Percentiles rank a stretch among this genome's conserved stretches.
Evolutionary conservation across 495 filamentous ascomycete species (phyloP).

Genomic region (Penicillium parvum): DNA sequence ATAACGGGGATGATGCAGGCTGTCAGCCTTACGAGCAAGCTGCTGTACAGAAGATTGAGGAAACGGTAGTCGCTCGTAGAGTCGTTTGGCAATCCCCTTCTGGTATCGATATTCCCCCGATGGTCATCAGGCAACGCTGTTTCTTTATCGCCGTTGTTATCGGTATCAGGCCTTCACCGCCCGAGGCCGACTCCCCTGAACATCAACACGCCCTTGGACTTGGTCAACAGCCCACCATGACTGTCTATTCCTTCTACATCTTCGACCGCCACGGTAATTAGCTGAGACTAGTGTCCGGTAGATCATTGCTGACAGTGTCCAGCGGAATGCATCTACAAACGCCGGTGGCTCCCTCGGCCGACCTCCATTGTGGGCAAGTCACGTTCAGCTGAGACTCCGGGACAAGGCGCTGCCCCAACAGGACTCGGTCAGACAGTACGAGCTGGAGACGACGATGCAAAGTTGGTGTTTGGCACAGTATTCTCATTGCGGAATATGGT

Average conservation of each 20-base stretch:
- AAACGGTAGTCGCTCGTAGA: too few relatives aligned
- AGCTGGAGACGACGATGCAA: slow-evolving; percentile 81
- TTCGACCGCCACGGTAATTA: slow-evolving; percentile 91
- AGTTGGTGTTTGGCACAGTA: slow-evolving; percentile 93
- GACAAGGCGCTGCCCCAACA: slow-evolving; percentile 31
- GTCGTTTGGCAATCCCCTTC: too few relatives aligned
- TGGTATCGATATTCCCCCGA: too few relatives aligned
- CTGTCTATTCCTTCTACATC: slow-evolving; percentile 96
- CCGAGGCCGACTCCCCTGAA: slow-evolving; percentile 21
- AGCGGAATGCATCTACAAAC: slow-evolving; percentile 98
- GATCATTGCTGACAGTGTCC: slow-evolving; percentile 2
- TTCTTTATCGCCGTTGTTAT: slow-evolving; percentile 24
- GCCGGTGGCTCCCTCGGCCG: slow-evolving; percentile 62
- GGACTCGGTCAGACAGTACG: slow-evolving; percentile 43
- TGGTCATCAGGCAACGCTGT: slow-evolving; percentile 16
- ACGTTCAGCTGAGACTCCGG: slow-evolving; percentile 27
- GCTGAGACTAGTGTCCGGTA: neutral
- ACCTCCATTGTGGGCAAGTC: slow-evolving; percentile 38
- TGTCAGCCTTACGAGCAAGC: slow-evolving; percentile 26
- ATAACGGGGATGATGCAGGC: slow-evolving; percentile 18
- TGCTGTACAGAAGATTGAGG: too few relatives aligned
- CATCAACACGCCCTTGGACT: slow-evolving; percentile 18
- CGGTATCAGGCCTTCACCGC: slow-evolving; percentile 19
- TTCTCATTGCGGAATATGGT: slow-evolving; percentile 97
- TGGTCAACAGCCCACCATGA: slow-evolving; percentile 55